Base-by-base conservation (phyloP, 805 yeast species). In the Cyberlindnera euphorbiae region DNA sequence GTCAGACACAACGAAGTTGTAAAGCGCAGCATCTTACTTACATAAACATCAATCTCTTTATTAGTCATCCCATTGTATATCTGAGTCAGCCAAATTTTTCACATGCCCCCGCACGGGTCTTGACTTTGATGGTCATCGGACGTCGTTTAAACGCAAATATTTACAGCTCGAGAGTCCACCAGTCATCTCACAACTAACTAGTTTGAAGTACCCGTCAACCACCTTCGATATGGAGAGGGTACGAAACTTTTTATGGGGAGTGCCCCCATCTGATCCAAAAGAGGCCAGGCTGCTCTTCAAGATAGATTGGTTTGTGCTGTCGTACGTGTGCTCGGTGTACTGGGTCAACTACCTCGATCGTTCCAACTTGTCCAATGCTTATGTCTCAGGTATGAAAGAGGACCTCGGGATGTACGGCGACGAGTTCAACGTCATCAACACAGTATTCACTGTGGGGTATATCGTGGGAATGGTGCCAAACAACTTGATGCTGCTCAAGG, bases 311-410 rank as follows among this genome's bases (percentile, higher is more conserved):
- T 49, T 50, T 31, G 56, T 51, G 10, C 35, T 51, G 9, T 36
- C 46, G 13, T 51, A 44, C 26, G 44, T 46, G 28, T 46, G 52
- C 22, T 45, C 50, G 17, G 39, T 51, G 16, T 51, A 47, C 31
- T 51, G 56, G 57, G 62, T 66, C 39, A 78, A 77, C 45, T 78
- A 76, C 52, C 64, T 79, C 22, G 84, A 78, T 54, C 64, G 79
- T 47, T 62, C 73, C 11, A 77, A 76, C 36, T 56, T 75, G 28
- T 59, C 70, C 22, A 70, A 73, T 47, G 83, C 85, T 3, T 79
- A 78, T 50, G 79, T 77, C n/a, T 67, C 77, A 9, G 85, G 85
- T 8, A 74, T 79, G 82, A 67, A 74, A 45, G 76, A 75, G 38
- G 82, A 71, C 35, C 46, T 75, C 38, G 45, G 58, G 4, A 60